Evolutionary conservation across 768 basidiomycete species (phyloP).

Genomic region (Suillus spraguei): DNA sequence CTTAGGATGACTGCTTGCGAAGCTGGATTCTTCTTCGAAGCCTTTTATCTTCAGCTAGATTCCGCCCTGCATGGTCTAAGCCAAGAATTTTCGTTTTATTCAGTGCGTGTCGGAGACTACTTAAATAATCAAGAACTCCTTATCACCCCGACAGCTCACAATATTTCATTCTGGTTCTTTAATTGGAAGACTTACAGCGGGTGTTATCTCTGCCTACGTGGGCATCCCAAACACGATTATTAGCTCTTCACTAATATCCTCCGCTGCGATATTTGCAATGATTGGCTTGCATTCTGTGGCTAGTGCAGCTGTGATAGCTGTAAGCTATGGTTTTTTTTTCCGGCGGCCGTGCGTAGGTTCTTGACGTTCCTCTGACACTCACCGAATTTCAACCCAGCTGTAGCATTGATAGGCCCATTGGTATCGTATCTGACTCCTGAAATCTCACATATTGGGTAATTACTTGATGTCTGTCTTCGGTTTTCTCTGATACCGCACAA

Average conservation of each 20-base stretch:
- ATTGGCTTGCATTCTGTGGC: slow-evolving; percentile 39
- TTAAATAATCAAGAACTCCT: background rate
- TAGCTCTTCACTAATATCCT: slow-evolving; percentile 34
- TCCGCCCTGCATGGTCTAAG: slow-evolving; percentile 50
- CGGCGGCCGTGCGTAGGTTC: slow-evolving; percentile 37
- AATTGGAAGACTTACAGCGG: slow-evolving; percentile 39
- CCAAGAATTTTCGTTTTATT: slow-evolving; percentile 54
- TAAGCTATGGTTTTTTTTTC: slow-evolving; percentile 52
- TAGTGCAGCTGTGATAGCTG: slow-evolving; percentile 39
- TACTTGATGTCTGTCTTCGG: background rate
- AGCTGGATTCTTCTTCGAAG: slow-evolving; percentile 47
- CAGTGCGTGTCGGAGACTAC: slow-evolving; percentile 34
- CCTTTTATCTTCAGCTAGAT: slow-evolving; percentile 64
- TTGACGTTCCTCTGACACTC: background rate
- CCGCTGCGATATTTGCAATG: slow-evolving; percentile 46
- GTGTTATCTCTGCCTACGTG: slow-evolving; percentile 37
- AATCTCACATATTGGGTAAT: slow-evolving; percentile 53
- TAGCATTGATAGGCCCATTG: slow-evolving; percentile 46
- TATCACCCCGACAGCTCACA: slow-evolving; percentile 31
- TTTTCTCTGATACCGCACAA: slow-evolving; percentile 8
- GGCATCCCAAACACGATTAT: slow-evolving; percentile 50
- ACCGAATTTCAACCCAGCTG: slow-evolving; percentile 25
- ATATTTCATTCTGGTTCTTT: slow-evolving; percentile 40
- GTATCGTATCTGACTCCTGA: slow-evolving; percentile 45
- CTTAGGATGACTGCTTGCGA: slow-evolving; percentile 25